Evolutionary conservation across 2,329 filamentous ascomycete species (phyloP).

Genomic region (Hypoxylon sp.): DNA sequence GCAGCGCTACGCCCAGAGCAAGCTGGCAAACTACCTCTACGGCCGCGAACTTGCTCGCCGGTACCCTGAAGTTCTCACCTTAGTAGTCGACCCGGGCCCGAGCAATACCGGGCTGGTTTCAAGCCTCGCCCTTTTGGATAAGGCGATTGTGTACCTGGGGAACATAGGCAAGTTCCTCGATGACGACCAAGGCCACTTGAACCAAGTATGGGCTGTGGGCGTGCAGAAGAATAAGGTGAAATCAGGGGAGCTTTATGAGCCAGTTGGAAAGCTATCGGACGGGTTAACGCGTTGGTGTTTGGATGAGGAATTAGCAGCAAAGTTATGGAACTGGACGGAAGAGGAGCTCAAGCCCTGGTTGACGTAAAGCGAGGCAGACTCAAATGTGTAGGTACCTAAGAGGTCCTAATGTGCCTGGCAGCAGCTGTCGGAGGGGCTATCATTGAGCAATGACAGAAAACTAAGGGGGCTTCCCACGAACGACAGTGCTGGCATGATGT

Average conservation of each 20-base stretch:
- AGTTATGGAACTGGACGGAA: slow-evolving; percentile 54
- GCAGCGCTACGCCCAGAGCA: slow-evolving; percentile 53
- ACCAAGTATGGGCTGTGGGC: slow-evolving; percentile 56
- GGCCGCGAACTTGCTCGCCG: slow-evolving; percentile 48
- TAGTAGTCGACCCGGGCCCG: slow-evolving; percentile 49
- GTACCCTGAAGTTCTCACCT: slow-evolving; percentile 47
- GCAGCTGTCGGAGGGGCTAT: no score
- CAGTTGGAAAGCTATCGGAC: slow-evolving; percentile 48
- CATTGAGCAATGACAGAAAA: no score
- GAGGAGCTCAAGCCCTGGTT: slow-evolving; percentile 46
- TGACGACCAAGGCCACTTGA: slow-evolving; percentile 54
- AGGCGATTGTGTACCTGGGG: slow-evolving; percentile 37
- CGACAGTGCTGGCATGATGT: no score
- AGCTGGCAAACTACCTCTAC: slow-evolving; percentile 53
- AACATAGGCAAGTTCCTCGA: slow-evolving; percentile 34
- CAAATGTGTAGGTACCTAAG: background rate
- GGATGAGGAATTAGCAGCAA: slow-evolving; percentile 46
- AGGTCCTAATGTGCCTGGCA: no score
- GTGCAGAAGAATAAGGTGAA: slow-evolving; percentile 45
- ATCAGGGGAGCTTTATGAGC: slow-evolving; percentile 54
- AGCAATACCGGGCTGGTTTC: slow-evolving; percentile 46
- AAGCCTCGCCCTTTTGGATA: slow-evolving; percentile 30
- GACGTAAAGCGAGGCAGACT: slow-evolving; percentile 1
- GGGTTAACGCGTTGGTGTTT: slow-evolving; percentile 36
- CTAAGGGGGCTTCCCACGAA: no score